Conservation (phyloP, 768 basidiomycete species). For the Sarcodon sp. region DNA sequence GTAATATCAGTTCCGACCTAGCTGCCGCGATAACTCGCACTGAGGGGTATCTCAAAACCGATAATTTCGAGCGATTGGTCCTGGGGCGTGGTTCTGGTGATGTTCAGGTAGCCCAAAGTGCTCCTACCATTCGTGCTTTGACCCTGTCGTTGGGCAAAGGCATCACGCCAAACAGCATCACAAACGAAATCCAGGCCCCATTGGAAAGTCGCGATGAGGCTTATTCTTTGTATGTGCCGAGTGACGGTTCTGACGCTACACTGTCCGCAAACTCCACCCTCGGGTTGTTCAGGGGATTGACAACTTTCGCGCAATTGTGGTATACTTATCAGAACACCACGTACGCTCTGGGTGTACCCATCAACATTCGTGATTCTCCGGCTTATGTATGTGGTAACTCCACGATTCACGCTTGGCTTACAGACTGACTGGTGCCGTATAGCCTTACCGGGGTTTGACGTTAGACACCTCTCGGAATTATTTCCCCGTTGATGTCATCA, state of each 20-base stretch:
- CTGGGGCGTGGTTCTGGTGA: slow-evolving; percentile 45
- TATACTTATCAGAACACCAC: slow-evolving; percentile 34
- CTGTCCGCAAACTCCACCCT: slow-evolving; percentile 51
- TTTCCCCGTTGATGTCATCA: slow-evolving; percentile 51
- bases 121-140: slow-evolving; percentile 29
- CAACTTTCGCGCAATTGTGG: slow-evolving; percentile 62
- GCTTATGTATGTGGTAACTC: slow-evolving; percentile 37
- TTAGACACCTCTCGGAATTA: slow-evolving; percentile 74
- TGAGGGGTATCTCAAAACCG: slow-evolving; percentile 27
- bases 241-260: slow-evolving; percentile 37
- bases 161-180: slow-evolving; percentile 26
- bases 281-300: slow-evolving; percentile 58
- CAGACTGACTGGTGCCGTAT: not conserved
- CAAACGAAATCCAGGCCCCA: slow-evolving; percentile 36
- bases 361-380: slow-evolving; percentile 49
- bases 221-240: slow-evolving; percentile 44
- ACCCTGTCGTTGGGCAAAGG: slow-evolving; percentile 25
- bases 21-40: slow-evolving; percentile 42
- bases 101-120: slow-evolving; percentile 20
- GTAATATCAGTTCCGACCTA: slow-evolving; percentile 40
- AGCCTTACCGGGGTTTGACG: slow-evolving; percentile 72
- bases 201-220: slow-evolving; percentile 41
- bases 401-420: not conserved
- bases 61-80: slow-evolving; percentile 46
- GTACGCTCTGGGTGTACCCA: slow-evolving; percentile 43